Percentiles rank a stretch among this genome's conserved stretches.
These are phyloP conservation scores for Aspergillus leporis DNA, from an alignment of 495 filamentous ascomycete species.

Conservation along the genomic window DNA sequence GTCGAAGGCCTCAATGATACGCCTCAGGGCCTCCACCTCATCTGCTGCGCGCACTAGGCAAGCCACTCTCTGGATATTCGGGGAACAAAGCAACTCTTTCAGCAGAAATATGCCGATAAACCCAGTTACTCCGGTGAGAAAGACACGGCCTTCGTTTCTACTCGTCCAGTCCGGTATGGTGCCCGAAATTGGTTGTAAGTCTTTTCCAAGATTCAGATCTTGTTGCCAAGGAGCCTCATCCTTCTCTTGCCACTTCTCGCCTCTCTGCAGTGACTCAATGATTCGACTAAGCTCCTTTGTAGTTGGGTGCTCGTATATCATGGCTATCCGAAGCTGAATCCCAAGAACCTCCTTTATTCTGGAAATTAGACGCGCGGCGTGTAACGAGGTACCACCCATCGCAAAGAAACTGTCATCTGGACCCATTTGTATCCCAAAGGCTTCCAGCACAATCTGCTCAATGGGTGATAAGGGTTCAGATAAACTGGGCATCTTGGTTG, in stretches of 20 bases:
- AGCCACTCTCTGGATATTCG: conserved; percentile 1
- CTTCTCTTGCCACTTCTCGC: background rate
- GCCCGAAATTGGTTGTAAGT: background rate
- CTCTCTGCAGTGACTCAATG: background rate
- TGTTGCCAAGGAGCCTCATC: background rate
- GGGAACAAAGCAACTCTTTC: background rate
- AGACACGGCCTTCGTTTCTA: conserved; percentile 10
- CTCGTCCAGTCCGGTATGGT: conserved; percentile 7
- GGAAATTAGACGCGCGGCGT: conserved; percentile 10
- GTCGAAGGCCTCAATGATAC: background rate
- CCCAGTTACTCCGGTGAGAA: conserved; percentile 11
- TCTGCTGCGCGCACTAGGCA: background rate
- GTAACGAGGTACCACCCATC: conserved; percentile 15
- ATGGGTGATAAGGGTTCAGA: background rate
- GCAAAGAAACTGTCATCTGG: conserved; percentile 14
- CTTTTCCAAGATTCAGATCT: conserved; percentile 2
- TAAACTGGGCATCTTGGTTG: background rate
- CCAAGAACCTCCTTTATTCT: background rate
- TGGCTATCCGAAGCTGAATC: background rate
- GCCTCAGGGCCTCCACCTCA: background rate
- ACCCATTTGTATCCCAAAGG: background rate
- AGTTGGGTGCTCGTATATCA: conserved; percentile 13
- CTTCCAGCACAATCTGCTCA: background rate
- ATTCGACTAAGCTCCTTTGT: background rate
- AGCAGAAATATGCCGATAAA: background rate